A percentile compares a stretch with the other conserved stretches of the same genome.
Conservation (phyloP, 2,329 filamentous ascomycete genomes). For the Trichoderma koningii region DNA sequence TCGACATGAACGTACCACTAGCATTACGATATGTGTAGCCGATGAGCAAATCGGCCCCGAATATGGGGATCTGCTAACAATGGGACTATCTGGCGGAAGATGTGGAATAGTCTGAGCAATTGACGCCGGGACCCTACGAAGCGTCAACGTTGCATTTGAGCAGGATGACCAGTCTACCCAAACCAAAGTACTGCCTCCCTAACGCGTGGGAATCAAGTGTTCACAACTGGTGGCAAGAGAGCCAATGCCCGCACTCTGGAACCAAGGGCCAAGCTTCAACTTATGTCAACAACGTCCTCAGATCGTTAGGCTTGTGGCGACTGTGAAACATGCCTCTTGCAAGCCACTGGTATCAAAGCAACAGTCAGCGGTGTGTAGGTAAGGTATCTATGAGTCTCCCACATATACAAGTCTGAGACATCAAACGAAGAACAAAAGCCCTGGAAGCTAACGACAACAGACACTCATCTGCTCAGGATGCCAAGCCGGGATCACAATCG, state of each 20-base stretch:
- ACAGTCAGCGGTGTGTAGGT: slow-evolving; percentile 2
- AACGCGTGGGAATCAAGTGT: neutral
- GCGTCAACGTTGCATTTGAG: neutral
- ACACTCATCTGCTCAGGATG: slow-evolving; percentile 9
- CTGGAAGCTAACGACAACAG: slow-evolving; percentile 9
- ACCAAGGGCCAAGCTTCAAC: too few relatives aligned
- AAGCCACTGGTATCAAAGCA: slow-evolving; percentile 13
- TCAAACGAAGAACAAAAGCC: neutral
- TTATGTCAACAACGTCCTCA: neutral
- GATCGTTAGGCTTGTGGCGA: neutral
- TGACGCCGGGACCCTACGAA: neutral
- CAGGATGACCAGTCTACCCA: neutral
- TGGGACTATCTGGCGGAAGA: neutral
- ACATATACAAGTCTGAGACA: neutral
- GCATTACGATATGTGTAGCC: neutral
- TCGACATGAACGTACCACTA: neutral
- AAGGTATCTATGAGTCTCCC: neutral
- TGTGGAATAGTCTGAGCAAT: too few relatives aligned
- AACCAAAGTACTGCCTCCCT: neutral
- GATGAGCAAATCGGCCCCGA: neutral
- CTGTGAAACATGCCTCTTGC: neutral
- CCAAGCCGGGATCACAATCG: slow-evolving; percentile 17
- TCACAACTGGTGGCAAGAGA: too few relatives aligned
- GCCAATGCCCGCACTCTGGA: too few relatives aligned
- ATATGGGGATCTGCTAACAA: neutral